These are phyloP conservation scores for Populus nigra DNA, from an alignment of 345 rosid species.

Conservation along the genomic window DNA sequence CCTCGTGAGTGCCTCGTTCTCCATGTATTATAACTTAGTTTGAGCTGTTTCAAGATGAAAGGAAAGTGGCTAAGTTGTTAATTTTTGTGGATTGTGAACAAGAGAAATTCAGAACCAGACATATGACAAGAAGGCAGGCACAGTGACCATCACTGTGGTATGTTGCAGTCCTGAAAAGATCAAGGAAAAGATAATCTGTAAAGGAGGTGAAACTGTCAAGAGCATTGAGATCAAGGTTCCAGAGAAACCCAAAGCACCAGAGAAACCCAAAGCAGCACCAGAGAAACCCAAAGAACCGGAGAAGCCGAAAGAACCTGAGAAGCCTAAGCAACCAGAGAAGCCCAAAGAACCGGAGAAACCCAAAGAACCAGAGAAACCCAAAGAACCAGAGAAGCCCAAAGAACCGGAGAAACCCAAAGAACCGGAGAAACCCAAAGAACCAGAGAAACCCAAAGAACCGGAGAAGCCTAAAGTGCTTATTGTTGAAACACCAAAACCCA, in stretches of 20 bases:
- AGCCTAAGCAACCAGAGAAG: too few relatives aligned
- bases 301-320: too few relatives aligned
- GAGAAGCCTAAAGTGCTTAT: neutral
- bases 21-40: neutral
- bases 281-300: too few relatives aligned
- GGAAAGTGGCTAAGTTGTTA: constrained; percentile 15
- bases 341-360: too few relatives aligned
- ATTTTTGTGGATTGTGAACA: constrained; percentile 34
- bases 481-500: constrained; percentile 4
- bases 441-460: constrained; percentile 21
- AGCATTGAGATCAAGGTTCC: constrained; percentile 50
- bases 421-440: constrained; percentile 22
- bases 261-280: too few relatives aligned
- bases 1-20: constrained; percentile 54
- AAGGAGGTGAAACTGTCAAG: constrained; percentile 53
- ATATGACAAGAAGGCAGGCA: constrained; percentile 62
- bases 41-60: constrained; percentile 23
- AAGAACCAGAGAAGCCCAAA: too few relatives aligned
- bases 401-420: neutral
- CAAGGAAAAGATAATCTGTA: constrained; percentile 49
- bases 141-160: constrained; percentile 59
- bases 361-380: too few relatives aligned
- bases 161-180: constrained; percentile 79
- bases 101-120: constrained; percentile 46
- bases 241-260: neutral